Percentiles rank a stretch among this genome's conserved stretches.
phyloP scores from a whole-genome alignment of 495 filamentous ascomycete species.

The Hypoxylon trugodes region DNA sequence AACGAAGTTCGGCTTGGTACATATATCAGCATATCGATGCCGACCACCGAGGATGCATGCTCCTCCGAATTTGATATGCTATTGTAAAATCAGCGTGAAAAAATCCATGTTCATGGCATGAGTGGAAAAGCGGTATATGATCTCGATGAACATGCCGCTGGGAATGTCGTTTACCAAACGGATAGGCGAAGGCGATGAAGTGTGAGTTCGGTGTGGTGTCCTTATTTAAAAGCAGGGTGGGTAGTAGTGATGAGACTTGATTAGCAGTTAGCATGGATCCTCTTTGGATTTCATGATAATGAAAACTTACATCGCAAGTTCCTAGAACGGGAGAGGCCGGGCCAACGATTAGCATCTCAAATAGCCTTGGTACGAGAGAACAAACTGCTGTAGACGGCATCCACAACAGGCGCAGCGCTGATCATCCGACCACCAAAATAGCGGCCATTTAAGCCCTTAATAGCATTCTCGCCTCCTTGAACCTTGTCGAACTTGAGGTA shows the following conservation, averaged over 20 bases:
- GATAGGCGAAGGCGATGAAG: not conserved
- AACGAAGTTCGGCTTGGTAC: constrained; percentile 12
- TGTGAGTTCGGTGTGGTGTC: constrained; percentile 1
- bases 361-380: constrained; percentile 86
- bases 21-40: constrained; percentile 10
- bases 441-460: constrained; percentile 95
- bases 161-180: constrained; percentile 32
- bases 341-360: constrained; percentile 63
- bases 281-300: not conserved
- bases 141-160: constrained; percentile 6
- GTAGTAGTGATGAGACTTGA: constrained; percentile 11
- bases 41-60: constrained; percentile 19
- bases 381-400: constrained; percentile 96
- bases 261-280: not conserved
- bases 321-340: constrained; percentile 50
- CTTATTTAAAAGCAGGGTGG: not conserved
- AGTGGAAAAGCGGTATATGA: constrained; percentile 7
- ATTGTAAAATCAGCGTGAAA: constrained; percentile 43
- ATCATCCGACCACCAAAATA: constrained; percentile 93
- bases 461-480: constrained; percentile 92
- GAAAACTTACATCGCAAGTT: constrained; percentile 43
- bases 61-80: constrained; percentile 30
- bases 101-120: constrained; percentile 14
- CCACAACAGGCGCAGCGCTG: constrained; percentile 92
- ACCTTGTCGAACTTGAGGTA: constrained; percentile 98